Evolutionary conservation across 2,329 filamentous ascomycete species (phyloP).

Genomic region (Didymella exigua): DNA sequence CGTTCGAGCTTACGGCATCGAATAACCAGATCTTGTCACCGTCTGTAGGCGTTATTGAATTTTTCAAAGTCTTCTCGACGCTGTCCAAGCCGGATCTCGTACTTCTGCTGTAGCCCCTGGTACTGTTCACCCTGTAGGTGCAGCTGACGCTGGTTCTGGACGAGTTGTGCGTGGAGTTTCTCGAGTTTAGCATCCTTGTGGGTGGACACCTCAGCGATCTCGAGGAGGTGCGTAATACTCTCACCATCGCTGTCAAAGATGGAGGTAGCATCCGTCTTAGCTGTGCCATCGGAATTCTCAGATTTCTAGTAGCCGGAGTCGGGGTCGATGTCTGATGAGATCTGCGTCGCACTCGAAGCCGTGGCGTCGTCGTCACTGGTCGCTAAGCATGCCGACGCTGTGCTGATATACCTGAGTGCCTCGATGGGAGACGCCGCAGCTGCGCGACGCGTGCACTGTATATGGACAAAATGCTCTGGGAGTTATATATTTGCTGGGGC

Average conservation of each 20-base stretch:
- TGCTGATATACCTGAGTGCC: too few relatives aligned
- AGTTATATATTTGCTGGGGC: too few relatives aligned
- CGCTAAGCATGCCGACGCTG: too few relatives aligned
- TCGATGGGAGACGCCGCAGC: too few relatives aligned
- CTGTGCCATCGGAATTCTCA: background rate
- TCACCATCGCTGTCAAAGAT: background rate
- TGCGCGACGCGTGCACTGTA: too few relatives aligned
- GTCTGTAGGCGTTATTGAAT: background rate
- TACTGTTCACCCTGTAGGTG: background rate
- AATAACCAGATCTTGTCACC: background rate
- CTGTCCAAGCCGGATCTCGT: background rate
- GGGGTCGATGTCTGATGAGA: background rate
- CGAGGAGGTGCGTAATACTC: background rate
- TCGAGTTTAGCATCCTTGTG: background rate
- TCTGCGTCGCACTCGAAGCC: background rate
- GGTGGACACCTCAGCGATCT: background rate
- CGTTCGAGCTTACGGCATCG: background rate
- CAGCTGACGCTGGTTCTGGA: background rate
- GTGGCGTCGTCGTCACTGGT: too few relatives aligned
- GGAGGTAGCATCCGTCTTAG: background rate
- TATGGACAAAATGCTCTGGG: too few relatives aligned
- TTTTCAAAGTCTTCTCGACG: background rate
- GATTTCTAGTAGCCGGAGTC: background rate
- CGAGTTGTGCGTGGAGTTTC: background rate
- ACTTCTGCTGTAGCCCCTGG: background rate